Base-by-base conservation (phyloP, 208 protist species). In the Vickermania ingenoplastis region DNA sequence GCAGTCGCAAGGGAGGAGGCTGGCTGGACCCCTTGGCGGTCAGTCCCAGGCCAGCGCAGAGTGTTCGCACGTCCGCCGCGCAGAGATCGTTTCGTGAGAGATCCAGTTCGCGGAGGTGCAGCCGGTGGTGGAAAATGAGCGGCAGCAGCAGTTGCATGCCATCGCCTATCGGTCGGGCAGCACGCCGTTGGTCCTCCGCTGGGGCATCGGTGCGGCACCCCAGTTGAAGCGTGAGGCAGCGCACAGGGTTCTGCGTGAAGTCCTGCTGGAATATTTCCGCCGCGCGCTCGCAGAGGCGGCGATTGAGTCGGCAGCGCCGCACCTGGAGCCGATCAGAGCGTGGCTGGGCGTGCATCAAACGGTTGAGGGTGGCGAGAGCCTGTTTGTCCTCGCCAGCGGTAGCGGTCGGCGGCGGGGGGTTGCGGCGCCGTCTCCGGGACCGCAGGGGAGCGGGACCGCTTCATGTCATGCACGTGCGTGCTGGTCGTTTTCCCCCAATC, bases 301-400 rank as follows among this genome's bases (percentile, higher is more conserved):
- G 48, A n/a, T 69, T 76, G 65, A 95, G 89, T 24, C 75, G 74
- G 50, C 82, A 91, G 28, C 77, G 75, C 31, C 83, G 67, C 48
- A 95, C 71, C 67, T 95, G 81, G 65, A 95, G 70, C 41, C 87
- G 52, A 57, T 95, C 88, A 0, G 84, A 92, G 29, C 88, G 84
- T 11, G 83, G 84, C 29, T 79, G 56, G 3, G 63, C 41, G 64
- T 90, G 88, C 82, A 95, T 91, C 49, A 95, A 82, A 57, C 88
- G 75, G 63, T 95, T 92, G 25, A 95, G 77, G 0, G 85, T 77
- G 58, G 91, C 83, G 23, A 73, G 57, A n/a, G n/a, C n/a, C n/a
- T n/a, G n/a, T n/a, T n/a, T n/a, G n/a, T n/a, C n/a, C n/a, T n/a
- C n/a, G n/a, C n/a, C n/a, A n/a, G n/a, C n/a, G n/a, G n/a, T n/a